A percentile compares a stretch with the other conserved stretches of the same genome.
Evolutionary conservation across 768 basidiomycete genomes (phyloP).

Genomic region (Termitomyces sp.): DNA sequence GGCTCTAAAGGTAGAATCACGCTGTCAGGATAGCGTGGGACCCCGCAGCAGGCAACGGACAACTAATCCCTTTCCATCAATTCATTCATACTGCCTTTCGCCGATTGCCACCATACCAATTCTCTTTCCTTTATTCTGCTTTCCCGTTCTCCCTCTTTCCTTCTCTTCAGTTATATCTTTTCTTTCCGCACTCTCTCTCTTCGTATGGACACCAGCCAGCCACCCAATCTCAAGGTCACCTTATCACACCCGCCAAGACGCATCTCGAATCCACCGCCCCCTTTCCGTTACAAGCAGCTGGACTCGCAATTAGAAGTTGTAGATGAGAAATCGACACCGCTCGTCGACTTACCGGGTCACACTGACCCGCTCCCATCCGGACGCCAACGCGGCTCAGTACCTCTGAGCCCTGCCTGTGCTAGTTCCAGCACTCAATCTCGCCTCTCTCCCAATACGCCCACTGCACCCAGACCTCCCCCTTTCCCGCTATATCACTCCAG

Average conservation of each 20-base stretch:
- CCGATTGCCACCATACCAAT: slow-evolving; percentile 4
- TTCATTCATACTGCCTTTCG: slow-evolving; percentile 2
- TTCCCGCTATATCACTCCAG: slow-evolving; percentile 16
- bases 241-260: slow-evolving; percentile 25
- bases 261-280: slow-evolving; percentile 25
- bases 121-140: slow-evolving; percentile 13
- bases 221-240: slow-evolving; percentile 27
- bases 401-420: slow-evolving; percentile 3
- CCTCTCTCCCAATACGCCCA: slow-evolving; percentile 9
- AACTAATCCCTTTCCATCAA: not conserved
- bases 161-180: slow-evolving; percentile 10
- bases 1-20: slow-evolving; percentile 5
- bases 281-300: slow-evolving; percentile 31
- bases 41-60: slow-evolving; percentile 7
- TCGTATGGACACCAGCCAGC: slow-evolving; percentile 21
- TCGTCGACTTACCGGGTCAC: slow-evolving; percentile 20
- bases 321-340: slow-evolving; percentile 28
- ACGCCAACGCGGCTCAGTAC: slow-evolving; percentile 8
- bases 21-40: slow-evolving; percentile 17
- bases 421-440: slow-evolving; percentile 9
- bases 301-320: slow-evolving; percentile 12
- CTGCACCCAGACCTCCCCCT: slow-evolving; percentile 15
- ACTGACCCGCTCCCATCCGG: slow-evolving; percentile 7
- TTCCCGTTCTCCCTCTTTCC: slow-evolving; percentile 16
- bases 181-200: slow-evolving; percentile 16